Evolutionary conservation across 345 rosid genomes (phyloP).

Genomic region (Euphorbia lathyris): DNA sequence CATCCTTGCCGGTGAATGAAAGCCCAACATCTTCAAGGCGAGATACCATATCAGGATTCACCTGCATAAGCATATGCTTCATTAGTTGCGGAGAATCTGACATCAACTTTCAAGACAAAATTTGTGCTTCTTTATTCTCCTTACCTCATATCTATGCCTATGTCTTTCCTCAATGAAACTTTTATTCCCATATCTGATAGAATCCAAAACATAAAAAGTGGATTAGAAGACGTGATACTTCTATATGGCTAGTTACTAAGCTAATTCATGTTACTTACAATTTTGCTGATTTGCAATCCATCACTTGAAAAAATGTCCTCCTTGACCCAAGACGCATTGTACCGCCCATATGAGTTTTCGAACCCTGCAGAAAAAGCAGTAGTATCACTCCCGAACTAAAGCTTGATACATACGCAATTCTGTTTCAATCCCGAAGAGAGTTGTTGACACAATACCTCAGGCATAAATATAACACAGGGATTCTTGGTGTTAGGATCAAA

Average conservation of each 20-base stretch:
- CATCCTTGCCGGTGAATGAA: conserved; percentile 88
- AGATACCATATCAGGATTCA: conserved; percentile 74
- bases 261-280: conserved; percentile 41
- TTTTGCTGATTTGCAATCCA: conserved; percentile 75
- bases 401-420: no score
- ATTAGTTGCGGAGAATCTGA: not conserved
- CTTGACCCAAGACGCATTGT: conserved; percentile 98
- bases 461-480: conserved; percentile 92
- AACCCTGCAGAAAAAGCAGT: conserved; percentile 51
- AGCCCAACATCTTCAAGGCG: conserved; percentile 78
- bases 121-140: not conserved
- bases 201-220: not conserved
- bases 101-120: not conserved
- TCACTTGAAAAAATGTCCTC: conserved; percentile 64
- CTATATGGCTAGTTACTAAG: not conserved
- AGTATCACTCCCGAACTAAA: no score
- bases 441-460: conserved; percentile 52
- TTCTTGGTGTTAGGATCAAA: conserved; percentile 70
- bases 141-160: conserved; percentile 95
- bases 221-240: conserved; percentile 10
- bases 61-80: conserved; percentile 39
- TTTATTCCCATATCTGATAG: conserved; percentile 59
- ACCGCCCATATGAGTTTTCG: conserved; percentile 98
- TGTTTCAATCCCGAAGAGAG: not conserved
- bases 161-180: conserved; percentile 72